Evolutionary conservation across 2,329 filamentous ascomycete species (phyloP), one percentile per base, ranked within the genome.

Genomic region (Claviceps sorghi): DNA sequence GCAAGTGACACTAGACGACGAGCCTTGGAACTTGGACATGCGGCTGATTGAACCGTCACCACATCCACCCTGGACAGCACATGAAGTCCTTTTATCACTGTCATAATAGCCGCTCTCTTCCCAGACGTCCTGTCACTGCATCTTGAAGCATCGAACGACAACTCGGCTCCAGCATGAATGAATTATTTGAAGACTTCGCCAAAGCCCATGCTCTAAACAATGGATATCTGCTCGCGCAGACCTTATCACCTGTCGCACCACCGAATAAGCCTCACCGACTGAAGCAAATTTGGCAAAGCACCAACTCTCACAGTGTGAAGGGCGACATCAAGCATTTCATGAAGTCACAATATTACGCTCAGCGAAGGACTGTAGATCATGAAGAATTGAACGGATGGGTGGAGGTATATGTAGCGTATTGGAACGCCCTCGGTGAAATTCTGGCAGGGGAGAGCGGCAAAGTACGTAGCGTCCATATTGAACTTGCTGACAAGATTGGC

Each of bases 381-480:
- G 77, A 82, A 42, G 88, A 95, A 69, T 72, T 80, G 26, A 78
- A 76, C 53, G 84, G 83, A n/a, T 98, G 93, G 93, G 74, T 84
- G 0, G 90, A 95, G 41, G 82, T 97, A 32, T 95, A 90, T 63
- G 72, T 77, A 38, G 75, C 80, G 21, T 95, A 90, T 64, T 96
- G 90, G 88, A 88, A 85, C 60, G 86, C 87, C 26, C 70, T 86
- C 41, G 83, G 82, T 34, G 83, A 87, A 60, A 77, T 96, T 30
- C 68, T 93, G 50, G 77, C 77, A 15, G 78, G 63, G 10, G 65
- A 68, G 38, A 63, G 59, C 48, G 65, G 66, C 53, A 67, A 68
- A 62, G 70, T 72, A 51, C 54, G 60, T 52, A 42, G 2, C 29
- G 6, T 30, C 41, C 34, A n/a, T 34, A n/a, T 48, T 19, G 38